Base-by-base conservation (phyloP, 768 basidiomycete genomes). In the Fibroporia radiculosa region DNA sequence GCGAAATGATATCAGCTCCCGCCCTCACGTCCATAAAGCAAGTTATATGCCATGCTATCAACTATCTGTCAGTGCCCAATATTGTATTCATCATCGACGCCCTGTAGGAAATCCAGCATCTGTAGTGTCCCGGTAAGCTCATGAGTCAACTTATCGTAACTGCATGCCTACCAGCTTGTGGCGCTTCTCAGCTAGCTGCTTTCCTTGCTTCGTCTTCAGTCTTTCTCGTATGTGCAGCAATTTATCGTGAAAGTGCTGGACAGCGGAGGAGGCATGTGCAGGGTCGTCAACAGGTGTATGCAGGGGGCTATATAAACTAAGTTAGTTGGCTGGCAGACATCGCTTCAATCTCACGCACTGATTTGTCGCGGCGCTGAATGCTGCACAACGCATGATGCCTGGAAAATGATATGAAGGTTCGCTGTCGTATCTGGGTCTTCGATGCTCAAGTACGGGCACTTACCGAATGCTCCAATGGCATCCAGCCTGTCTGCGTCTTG, bases 241-340 rank as follows among this genome's bases (percentile, higher is more conserved):
- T 62, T 93, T 95, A 54, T 91, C 87, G 52, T 90, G 66, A 58
- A 93, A 95, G 57, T 95, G 92, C 46, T 78, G 75, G 22, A 92
- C 78, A 4, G 87, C 81, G 0, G 80, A 79, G 22, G 62, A 54
- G 3, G 62, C 56, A 18, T 62, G 55, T 13, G 62, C 66, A 39
- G 73, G 63, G 53, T 80, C 72, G 32, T 66, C 72, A 36, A 66
- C 45, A 3, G 79, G 76, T 5, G 66, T 56, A 36, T 74, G 66
- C 29, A 79, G 46, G 18, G 75, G 62, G 18, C 68, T 74, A 31
- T 5, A 53, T 18, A 35, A n/a, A n/a, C n/a, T n/a, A n/a, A n/a
- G n/a, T n/a, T n/a, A n/a, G n/a, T n/a, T n/a, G n/a, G n/a, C n/a
- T n/a, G n/a, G n/a, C n/a, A n/a, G n/a, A n/a, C n/a, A n/a, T n/a